Base-by-base conservation (phyloP, 2,329 filamentous ascomycete genomes). In the Podosphaera xanthii region DNA sequence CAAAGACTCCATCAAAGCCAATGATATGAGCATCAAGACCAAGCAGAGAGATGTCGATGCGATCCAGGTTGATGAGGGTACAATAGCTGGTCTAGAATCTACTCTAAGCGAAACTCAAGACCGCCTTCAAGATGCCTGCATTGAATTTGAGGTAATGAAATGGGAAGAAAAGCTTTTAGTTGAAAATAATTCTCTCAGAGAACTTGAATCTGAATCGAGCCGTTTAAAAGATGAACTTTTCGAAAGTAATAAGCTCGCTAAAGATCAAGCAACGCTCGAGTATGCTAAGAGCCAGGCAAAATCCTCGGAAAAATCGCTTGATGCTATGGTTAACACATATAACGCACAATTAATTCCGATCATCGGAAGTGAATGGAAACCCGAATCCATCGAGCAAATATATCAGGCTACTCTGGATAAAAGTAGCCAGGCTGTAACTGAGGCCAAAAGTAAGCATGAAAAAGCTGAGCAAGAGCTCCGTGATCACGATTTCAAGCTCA, bases 21-120 rank as follows among this genome's bases (percentile, higher is more conserved):
- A 92, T 64, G 87, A 94, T 61, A 82, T 78, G 66, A 85, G 85
- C 59, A 80, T 83, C 5, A 72, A 71, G 2, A 72, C 74, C 0
- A 75, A 90, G 40, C 87, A 94, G 67, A 76, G 74, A 54, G 80
- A 85, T 38, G 74, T 88, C 38, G 77, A 84, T 65, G 74, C 75
- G n/a, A 83, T 98, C 59, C 78, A 85, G 42, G 77, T 90, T 36
- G 91, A 98, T 65, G 91, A 97, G 71, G 90, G 90, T 2, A 80
- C 80, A 38, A 87, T 87, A 69, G 85, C 86, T 34, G 75, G 86
- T 2, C 75, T 96, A 5, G 84, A 92, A 65, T 79, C 82, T 14
- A 83, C 84, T 58, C 78, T 86, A 56, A 78, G 81, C 44, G 86
- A 92, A 46, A 76, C 86, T 0, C 79, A 84, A 61, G 72, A 74